These are phyloP conservation scores for Leccinellum albellum DNA, from an alignment of 768 basidiomycete species.

Conservation along the genomic window DNA sequence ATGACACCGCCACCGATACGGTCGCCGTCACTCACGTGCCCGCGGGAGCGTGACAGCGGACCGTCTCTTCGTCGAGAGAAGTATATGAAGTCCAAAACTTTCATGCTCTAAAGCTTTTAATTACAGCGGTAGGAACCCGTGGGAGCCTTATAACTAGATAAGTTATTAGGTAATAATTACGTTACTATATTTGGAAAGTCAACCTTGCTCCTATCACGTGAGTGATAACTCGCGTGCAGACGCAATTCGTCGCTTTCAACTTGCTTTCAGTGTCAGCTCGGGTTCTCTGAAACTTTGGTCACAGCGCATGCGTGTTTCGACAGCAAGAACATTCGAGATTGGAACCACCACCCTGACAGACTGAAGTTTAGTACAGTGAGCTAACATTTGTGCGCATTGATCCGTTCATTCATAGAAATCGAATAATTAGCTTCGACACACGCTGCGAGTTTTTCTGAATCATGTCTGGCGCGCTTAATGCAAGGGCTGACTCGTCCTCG, in stretches of 20 bases:
- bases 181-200: not conserved
- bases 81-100: no score
- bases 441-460: not conserved
- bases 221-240: not conserved
- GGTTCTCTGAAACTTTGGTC: not conserved
- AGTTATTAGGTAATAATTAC: no score
- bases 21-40: no score
- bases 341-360: not conserved
- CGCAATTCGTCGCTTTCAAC: no score
- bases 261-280: no score
- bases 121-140: no score
- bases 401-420: not conserved
- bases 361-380: constrained; percentile 5
- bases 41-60: no score
- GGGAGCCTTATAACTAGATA: no score
- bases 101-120: no score
- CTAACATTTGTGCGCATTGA: not conserved
- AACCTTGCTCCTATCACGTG: not conserved
- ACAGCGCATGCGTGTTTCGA: not conserved
- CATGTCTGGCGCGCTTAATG: constrained; percentile 45
- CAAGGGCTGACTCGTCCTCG: constrained; percentile 38
- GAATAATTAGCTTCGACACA: not conserved
- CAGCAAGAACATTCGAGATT: not conserved
- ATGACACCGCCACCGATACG: no score
- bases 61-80: no score